A percentile compares a stretch with the other conserved stretches of the same genome.
phyloP scores from a whole-genome alignment of 805 yeast species.

The Scheffersomyces amazonensis region DNA sequence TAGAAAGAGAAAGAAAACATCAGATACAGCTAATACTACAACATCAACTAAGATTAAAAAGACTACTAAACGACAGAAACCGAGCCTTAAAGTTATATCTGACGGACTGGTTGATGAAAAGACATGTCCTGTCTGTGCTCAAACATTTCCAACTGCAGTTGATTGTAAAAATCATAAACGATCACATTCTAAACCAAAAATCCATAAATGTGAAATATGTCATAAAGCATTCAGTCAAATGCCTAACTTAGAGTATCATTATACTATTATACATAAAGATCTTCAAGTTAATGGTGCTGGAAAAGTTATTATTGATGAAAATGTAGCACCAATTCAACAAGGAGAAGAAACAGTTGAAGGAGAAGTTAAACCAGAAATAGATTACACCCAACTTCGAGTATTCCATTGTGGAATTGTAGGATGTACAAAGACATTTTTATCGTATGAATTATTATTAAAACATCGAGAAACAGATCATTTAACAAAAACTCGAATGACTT shows the following conservation, averaged over 20 bases:
- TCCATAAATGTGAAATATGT: constrained; percentile 9
- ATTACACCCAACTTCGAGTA: constrained; percentile 8
- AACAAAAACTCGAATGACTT: neutral
- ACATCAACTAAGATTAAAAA: neutral
- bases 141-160: constrained; percentile 6
- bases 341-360: neutral
- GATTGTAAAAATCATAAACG: constrained; percentile 9
- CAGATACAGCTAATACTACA: neutral
- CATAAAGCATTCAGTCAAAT: constrained; percentile 11
- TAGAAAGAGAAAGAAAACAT: neutral
- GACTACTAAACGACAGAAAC: no score
- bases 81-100: no score
- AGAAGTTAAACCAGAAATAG: neutral
- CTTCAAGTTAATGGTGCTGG: constrained; percentile 2
- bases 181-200: constrained; percentile 10
- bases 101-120: neutral
- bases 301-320: neutral
- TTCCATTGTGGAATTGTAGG: constrained; percentile 9
- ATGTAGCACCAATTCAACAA: neutral
- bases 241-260: constrained; percentile 8
- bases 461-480: constrained; percentile 6
- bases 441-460: constrained; percentile 5
- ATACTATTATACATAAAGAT: constrained; percentile 10
- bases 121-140: constrained; percentile 9
- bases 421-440: constrained; percentile 8